Evolutionary conservation across 163 green algal species (phyloP).

Genomic region (Prototheca wickerhamii): DNA sequence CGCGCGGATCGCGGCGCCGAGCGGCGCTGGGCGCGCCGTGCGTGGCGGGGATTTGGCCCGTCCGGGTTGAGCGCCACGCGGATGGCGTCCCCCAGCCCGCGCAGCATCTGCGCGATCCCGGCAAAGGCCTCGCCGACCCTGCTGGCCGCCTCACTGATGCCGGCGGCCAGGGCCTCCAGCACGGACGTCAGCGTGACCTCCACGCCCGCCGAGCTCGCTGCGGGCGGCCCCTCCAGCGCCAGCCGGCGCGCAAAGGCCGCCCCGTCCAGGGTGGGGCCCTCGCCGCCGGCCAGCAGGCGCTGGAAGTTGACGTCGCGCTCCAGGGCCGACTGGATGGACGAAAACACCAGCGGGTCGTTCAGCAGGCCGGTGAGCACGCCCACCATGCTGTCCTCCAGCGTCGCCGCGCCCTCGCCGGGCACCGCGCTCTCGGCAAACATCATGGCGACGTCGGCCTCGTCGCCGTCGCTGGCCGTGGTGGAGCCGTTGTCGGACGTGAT

Average conservation of each 20-base stretch:
- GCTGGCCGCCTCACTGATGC: not conserved
- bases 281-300: not conserved
- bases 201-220: too few species aligned
- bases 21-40: not conserved
- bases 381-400: not conserved
- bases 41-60: not conserved
- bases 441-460: not conserved
- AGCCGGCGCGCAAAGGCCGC: not conserved
- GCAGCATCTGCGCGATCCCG: not conserved
- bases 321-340: slow-evolving; percentile 2
- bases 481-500: not conserved
- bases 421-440: not conserved
- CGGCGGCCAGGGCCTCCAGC: not conserved
- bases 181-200: not conserved
- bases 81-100: slow-evolving; percentile 1
- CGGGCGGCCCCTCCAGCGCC: not conserved
- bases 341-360: slow-evolving; percentile 3
- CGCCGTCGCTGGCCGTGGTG: not conserved
- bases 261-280: not conserved
- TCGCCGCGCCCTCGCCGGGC: not conserved
- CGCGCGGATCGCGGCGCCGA: not conserved
- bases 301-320: not conserved
- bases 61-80: not conserved
- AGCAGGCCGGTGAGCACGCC: not conserved
- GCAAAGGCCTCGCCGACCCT: slow-evolving; percentile 2